Conservation (phyloP, 1,139 yeast genomes). For the Nadsonia commutata region DNA sequence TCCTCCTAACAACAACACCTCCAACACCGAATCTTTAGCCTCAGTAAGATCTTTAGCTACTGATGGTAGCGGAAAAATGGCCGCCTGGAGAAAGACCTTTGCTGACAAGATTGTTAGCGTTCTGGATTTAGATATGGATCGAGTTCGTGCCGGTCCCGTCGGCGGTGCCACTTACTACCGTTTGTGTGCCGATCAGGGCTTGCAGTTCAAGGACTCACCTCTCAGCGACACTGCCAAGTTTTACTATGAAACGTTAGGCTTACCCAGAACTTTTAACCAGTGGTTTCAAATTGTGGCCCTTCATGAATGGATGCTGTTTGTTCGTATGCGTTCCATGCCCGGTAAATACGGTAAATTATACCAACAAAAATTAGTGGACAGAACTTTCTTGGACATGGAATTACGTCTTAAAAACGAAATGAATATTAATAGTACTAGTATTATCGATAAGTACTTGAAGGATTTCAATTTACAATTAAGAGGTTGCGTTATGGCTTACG, state of each 20-base stretch:
- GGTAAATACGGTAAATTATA: constrained; percentile 75
- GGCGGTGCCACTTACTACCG: constrained; percentile 83
- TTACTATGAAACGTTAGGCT: constrained; percentile 55
- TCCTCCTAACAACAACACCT: too few species aligned
- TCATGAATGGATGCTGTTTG: constrained; percentile 88
- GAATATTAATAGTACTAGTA: constrained; percentile 68
- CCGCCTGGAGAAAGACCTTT: constrained; percentile 52
- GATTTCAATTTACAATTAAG: constrained; percentile 83
- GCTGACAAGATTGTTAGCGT: constrained; percentile 59
- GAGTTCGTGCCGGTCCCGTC: constrained; percentile 81
- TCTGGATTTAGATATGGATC: constrained; percentile 79
- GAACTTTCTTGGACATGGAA: constrained; percentile 83
- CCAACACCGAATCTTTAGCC: too few species aligned
- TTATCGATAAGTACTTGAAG: constrained; percentile 73
- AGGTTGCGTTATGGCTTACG: constrained; percentile 82
- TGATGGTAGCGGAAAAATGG: constrained; percentile 25
- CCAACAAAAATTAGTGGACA: constrained; percentile 82
- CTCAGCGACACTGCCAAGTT: constrained; percentile 21
- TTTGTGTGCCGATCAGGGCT: constrained; percentile 73
- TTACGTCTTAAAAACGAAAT: constrained; percentile 71
- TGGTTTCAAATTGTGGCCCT: constrained; percentile 88
- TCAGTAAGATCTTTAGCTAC: too few species aligned
- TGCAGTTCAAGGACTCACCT: constrained; percentile 18
- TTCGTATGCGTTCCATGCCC: constrained; percentile 93
- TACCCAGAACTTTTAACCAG: constrained; percentile 80